These are phyloP conservation scores for Leccinum aurantiacum DNA, from an alignment of 768 basidiomycete species.

Conservation along the genomic window DNA sequence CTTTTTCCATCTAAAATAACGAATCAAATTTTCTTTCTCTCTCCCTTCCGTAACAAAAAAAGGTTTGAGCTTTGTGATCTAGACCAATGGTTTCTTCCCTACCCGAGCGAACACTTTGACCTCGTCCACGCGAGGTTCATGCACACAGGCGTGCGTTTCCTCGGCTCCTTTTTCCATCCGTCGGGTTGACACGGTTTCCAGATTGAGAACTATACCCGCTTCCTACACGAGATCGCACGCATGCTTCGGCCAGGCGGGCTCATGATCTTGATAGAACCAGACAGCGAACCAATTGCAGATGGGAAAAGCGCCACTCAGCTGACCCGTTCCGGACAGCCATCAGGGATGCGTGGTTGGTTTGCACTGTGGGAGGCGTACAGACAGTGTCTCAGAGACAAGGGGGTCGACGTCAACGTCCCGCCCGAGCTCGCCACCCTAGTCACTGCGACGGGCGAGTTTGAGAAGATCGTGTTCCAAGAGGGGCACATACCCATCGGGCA, in stretches of 20 bases:
- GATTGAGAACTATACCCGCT: slow-evolving; percentile 62
- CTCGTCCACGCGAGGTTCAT: slow-evolving; percentile 69
- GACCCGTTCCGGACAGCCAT: slow-evolving; percentile 32
- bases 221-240: slow-evolving; percentile 61
- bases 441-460: slow-evolving; percentile 49
- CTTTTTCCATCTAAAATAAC: slow-evolving; percentile 3
- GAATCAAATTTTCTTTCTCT: neutral
- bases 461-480: slow-evolving; percentile 52
- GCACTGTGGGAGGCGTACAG: slow-evolving; percentile 64
- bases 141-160: slow-evolving; percentile 51
- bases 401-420: slow-evolving; percentile 59
- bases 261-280: slow-evolving; percentile 64
- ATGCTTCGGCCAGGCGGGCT: slow-evolving; percentile 71
- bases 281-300: slow-evolving; percentile 50
- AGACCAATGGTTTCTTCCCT: slow-evolving; percentile 59
- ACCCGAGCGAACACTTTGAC: slow-evolving; percentile 62
- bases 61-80: slow-evolving; percentile 76
- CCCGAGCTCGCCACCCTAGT: slow-evolving; percentile 52
- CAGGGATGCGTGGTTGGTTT: slow-evolving; percentile 57
- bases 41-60: slow-evolving; percentile 1
- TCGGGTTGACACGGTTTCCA: slow-evolving; percentile 28
- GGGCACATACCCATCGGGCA: slow-evolving; percentile 69
- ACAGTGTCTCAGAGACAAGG: slow-evolving; percentile 49
- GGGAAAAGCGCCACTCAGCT: slow-evolving; percentile 40
- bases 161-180: slow-evolving; percentile 5